Evolutionary conservation across 192 early-diverging fungal genomes (phyloP), one percentile per base, ranked within the genome.

Genomic region (Mortierella alpina): DNA sequence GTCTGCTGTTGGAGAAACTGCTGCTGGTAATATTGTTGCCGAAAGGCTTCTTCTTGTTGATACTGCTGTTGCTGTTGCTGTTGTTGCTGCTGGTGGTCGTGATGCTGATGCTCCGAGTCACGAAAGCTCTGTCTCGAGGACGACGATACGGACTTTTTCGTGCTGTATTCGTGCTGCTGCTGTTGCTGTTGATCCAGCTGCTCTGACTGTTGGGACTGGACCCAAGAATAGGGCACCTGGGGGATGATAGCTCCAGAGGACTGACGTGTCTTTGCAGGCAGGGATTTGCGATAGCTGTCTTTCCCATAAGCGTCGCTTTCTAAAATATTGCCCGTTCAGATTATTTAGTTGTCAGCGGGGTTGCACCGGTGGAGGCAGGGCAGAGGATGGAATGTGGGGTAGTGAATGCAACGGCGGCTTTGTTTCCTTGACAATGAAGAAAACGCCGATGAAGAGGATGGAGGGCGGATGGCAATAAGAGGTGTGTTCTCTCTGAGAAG

Each of bases 201-300:
- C 12, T 72, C 69, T 7, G 63, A 46, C 22, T 54, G 42, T 31
- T 80, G 77, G 12, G 77, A 72, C 49, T 80, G 77, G 41, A 80
- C 62, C 77, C 77, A 80, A 14, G 77, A 72, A 41, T 80, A 72
- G 46, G 77, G 77, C 41, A 80, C 77, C 48, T 80, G 77, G 2
- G 77, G 77, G n/a, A 80, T 80, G 49, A 80, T 80, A 23, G 51
- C 53, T 48, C 77, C 66, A 8, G 23, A 56, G 23, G 77, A 80
- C 63, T 80, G 77, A 12, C 77, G 69, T 6, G 77, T 39, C 42
- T 72, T 80, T 58, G 70, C 77, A 12, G 77, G 77, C 22, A 80
- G 42, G 1, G 77, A 80, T 50, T 80, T 80, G 52, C 77, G 77
- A 42, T 72, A 68, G 66, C 39, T 63, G 23, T 71, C 70, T 47